A percentile compares a stretch with the other conserved stretches of the same genome.
These are phyloP conservation scores for Periglandula ipomoeae DNA, from an alignment of 2,329 filamentous ascomycete genomes.

Conservation along the genomic window DNA sequence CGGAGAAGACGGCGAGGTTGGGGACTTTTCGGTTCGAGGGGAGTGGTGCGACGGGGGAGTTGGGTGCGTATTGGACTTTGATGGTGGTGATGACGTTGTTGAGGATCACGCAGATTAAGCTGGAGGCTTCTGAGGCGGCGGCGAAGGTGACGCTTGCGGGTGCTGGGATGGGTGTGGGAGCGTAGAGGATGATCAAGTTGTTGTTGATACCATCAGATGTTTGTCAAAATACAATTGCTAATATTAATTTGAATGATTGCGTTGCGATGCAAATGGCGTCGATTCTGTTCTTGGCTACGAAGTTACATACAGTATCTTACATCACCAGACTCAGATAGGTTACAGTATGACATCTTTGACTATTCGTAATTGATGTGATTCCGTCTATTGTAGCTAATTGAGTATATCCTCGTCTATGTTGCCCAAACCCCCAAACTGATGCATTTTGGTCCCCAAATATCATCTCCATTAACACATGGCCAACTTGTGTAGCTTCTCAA, in stretches of 20 bases:
- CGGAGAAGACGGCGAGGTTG: not conserved
- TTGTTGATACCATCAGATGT: not conserved
- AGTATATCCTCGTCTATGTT: too few relatives aligned
- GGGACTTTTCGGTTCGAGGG: constrained; percentile 11
- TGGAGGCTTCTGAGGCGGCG: not conserved
- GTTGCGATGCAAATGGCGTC: too few relatives aligned
- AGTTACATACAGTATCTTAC: too few relatives aligned
- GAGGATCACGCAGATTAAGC: not conserved
- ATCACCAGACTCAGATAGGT: too few relatives aligned
- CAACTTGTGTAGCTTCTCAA: constrained; percentile 22
- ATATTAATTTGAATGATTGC: too few relatives aligned
- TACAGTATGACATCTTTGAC: too few relatives aligned
- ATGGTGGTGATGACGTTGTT: constrained; percentile 12
- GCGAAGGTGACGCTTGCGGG: not conserved
- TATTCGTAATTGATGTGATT: too few relatives aligned
- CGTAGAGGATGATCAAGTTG: not conserved
- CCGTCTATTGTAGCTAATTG: too few relatives aligned
- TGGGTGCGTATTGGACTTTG: constrained; percentile 11
- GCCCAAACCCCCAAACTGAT: too few relatives aligned
- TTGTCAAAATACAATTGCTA: too few relatives aligned
- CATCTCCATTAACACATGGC: constrained; percentile 3
- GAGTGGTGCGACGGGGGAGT: constrained; percentile 11
- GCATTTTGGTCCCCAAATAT: not conserved
- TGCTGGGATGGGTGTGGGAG: not conserved
- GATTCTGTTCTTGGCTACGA: too few relatives aligned